Percentiles rank a stretch among this genome's conserved stretches.
These are phyloP conservation scores for Penstemon davidsonii DNA, from an alignment of 257 asterid genomes.

Conservation along the genomic window DNA sequence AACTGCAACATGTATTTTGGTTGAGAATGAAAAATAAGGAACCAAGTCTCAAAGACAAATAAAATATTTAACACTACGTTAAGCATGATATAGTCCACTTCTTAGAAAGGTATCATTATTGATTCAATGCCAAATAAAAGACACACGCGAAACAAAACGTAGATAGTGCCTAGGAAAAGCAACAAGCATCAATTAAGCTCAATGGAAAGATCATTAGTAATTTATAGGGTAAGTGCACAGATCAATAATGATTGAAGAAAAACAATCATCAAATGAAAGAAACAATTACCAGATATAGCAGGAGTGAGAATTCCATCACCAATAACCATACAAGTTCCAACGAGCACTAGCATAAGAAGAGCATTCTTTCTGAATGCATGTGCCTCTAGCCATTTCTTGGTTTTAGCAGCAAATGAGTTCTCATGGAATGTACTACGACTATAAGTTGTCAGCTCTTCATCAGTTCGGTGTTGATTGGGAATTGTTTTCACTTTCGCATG, in stretches of 20 bases:
- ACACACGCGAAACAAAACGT: not conserved
- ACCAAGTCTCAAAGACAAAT: not conserved
- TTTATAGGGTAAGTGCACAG: not conserved
- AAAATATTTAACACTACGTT: not conserved
- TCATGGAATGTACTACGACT: constrained; percentile 62
- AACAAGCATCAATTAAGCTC: not conserved
- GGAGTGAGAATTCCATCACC: constrained; percentile 78
- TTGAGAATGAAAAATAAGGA: constrained; percentile 13
- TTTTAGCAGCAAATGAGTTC: constrained; percentile 68
- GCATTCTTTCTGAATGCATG: constrained; percentile 45
- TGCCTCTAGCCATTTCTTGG: constrained; percentile 74
- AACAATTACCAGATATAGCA: constrained; percentile 57
- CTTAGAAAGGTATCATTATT: not conserved
- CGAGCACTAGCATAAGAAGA: constrained; percentile 58
- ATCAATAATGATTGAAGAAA: not conserved
- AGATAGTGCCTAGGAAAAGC: not conserved
- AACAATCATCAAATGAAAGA: not conserved
- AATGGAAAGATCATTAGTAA: not conserved
- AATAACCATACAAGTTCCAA: constrained; percentile 69
- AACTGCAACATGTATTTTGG: constrained; percentile 42
- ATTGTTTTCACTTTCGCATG: constrained; percentile 62
- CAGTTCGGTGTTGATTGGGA: constrained; percentile 76
- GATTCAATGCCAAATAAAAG: too few relatives aligned
- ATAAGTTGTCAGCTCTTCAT: constrained; percentile 77
- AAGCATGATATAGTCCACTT: not conserved